phyloP scores from a whole-genome alignment of 1,139 yeast genomes.

The Yarrowia galli region DNA sequence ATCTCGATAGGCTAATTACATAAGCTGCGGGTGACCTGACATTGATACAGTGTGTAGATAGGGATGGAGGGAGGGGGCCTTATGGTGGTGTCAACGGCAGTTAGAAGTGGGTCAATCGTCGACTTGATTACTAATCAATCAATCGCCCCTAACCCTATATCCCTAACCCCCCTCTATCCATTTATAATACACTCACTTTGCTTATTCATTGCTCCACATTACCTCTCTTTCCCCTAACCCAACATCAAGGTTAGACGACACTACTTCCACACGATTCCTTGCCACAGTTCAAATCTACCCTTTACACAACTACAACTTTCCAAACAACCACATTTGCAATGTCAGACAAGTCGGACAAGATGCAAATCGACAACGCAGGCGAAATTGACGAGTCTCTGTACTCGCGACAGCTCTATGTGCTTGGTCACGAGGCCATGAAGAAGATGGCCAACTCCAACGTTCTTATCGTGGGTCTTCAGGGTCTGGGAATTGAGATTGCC shows the following conservation, averaged over 20 bases:
- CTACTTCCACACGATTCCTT: constrained; percentile 23
- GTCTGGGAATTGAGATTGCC: constrained; percentile 94
- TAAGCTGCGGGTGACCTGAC: constrained; percentile 3
- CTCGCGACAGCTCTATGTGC: constrained; percentile 92
- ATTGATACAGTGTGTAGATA: not conserved
- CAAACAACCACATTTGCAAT: not conserved
- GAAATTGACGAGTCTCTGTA: constrained; percentile 91
- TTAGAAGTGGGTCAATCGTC: too few relatives aligned
- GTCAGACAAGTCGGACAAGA: constrained; percentile 37
- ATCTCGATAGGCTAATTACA: not conserved
- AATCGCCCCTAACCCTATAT: not conserved
- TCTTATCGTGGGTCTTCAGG: constrained; percentile 83
- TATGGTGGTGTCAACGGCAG: too few relatives aligned
- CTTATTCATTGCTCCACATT: not conserved
- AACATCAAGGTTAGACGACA: constrained; percentile 7
- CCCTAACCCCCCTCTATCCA: not conserved
- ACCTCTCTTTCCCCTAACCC: constrained; percentile 26
- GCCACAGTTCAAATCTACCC: constrained; percentile 10
- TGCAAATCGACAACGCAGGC: constrained; percentile 55
- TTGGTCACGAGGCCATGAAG: constrained; percentile 97
- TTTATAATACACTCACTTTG: not conserved
- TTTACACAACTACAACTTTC: not conserved
- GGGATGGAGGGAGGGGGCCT: too few relatives aligned
- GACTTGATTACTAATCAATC: too few relatives aligned
- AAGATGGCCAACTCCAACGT: constrained; percentile 95